Conservation (phyloP, 306 rosid genomes). For the Dalbergia oliveri region DNA sequence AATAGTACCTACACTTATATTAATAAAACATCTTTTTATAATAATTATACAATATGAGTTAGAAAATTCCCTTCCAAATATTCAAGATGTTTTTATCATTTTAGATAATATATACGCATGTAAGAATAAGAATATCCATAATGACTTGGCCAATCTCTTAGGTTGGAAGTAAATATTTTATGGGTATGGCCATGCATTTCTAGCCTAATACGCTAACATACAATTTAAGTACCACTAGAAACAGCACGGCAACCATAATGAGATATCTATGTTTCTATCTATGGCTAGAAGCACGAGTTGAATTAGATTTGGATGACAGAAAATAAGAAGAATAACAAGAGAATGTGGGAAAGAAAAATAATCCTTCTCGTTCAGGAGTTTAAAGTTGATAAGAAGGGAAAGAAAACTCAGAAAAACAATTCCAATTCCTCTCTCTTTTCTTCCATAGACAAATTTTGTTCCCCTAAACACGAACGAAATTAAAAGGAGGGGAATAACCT, state of each 20-base stretch:
- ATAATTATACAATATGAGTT: too few species aligned
- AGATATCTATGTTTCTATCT: neutral
- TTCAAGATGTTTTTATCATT: neutral
- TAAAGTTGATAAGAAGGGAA: too few species aligned
- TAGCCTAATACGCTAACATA: neutral
- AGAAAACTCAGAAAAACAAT: too few species aligned
- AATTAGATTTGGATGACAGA: neutral
- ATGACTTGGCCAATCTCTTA: neutral
- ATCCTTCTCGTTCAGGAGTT: neutral
- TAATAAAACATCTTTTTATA: too few species aligned
- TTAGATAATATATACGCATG: neutral
- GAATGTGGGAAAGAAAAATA: neutral
- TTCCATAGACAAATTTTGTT: too few species aligned
- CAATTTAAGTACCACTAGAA: neutral
- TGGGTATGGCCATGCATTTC: neutral
- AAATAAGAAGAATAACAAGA: neutral
- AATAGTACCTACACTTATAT: too few species aligned
- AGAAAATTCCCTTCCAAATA: neutral
- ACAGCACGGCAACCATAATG: neutral
- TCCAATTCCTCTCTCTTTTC: too few species aligned
- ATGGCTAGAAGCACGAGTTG: too few species aligned
- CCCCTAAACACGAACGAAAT: too few species aligned
- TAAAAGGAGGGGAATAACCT: too few species aligned
- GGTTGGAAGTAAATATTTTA: neutral
- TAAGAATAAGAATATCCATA: neutral